Percentiles rank a stretch among this genome's conserved stretches.
Conservation (phyloP, 305 asterid genomes). For the Fraxinus floribunda region DNA sequence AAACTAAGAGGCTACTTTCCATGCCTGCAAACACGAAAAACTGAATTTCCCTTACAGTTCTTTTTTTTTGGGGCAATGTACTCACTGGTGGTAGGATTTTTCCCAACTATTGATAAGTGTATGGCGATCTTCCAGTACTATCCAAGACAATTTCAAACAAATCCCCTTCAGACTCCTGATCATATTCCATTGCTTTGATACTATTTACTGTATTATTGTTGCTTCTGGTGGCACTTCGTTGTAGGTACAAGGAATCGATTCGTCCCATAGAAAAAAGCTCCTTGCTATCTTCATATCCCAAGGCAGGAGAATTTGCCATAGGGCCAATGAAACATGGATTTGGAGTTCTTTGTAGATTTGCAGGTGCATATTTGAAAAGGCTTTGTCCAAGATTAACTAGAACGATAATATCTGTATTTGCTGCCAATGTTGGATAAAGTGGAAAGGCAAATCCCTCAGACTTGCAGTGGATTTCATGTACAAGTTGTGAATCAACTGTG, state of each 20-base stretch:
- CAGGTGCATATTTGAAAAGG: slow-evolving; percentile 49
- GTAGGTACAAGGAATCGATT: slow-evolving; percentile 70
- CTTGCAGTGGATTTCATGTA: slow-evolving; percentile 67
- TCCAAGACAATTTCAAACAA: slow-evolving; percentile 77
- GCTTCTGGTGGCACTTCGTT: slow-evolving; percentile 44
- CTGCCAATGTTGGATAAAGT: slow-evolving; percentile 64
- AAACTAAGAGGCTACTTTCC: background rate
- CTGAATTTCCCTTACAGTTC: background rate
- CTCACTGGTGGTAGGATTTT: background rate
- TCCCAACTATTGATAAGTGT: slow-evolving; percentile 15
- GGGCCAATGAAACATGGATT: slow-evolving; percentile 68
- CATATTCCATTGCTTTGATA: slow-evolving; percentile 48
- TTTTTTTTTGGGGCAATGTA: background rate
- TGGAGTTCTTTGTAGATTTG: slow-evolving; percentile 52
- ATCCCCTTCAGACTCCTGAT: slow-evolving; percentile 80
- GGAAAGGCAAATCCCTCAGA: slow-evolving; percentile 61
- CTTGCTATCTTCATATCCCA: slow-evolving; percentile 57
- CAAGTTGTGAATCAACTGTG: slow-evolving; percentile 60
- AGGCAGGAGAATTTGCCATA: slow-evolving; percentile 40
- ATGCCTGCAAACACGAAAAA: background rate
- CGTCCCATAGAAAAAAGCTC: slow-evolving; percentile 93
- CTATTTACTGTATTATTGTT: slow-evolving; percentile 55
- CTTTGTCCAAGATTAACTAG: slow-evolving; percentile 75
- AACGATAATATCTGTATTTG: slow-evolving; percentile 40
- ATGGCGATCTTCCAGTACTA: slow-evolving; percentile 54